These are phyloP conservation scores for Colletotrichum liaoningense DNA, from an alignment of 2,329 filamentous ascomycete genomes.

Conservation along the genomic window DNA sequence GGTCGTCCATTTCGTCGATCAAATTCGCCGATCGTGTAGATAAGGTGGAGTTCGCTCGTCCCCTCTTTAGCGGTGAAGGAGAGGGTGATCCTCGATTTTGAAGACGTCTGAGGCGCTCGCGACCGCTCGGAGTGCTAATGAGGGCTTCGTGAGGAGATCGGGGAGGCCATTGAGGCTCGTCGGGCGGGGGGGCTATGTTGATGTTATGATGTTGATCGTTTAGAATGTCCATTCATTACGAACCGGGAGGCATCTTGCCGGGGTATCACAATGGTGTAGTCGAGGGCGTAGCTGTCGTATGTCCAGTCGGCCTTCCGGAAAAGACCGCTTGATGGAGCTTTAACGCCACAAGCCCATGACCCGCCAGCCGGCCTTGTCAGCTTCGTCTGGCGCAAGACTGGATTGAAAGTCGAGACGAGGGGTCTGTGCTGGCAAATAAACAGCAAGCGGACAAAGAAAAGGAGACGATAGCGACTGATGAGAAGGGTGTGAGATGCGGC, in stretches of 20 bases:
- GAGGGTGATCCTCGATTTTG: slow-evolving; percentile 75
- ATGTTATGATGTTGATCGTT: slow-evolving; percentile 16
- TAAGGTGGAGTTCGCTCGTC: slow-evolving; percentile 45
- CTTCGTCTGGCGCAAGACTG: slow-evolving; percentile 18
- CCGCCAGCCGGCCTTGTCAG: slow-evolving; percentile 23
- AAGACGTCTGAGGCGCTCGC: slow-evolving; percentile 78
- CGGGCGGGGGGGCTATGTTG: slow-evolving; percentile 38
- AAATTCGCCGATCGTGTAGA: slow-evolving; percentile 37
- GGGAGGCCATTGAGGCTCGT: slow-evolving; percentile 72
- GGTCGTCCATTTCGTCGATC: slow-evolving; percentile 45
- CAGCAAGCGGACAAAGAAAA: slow-evolving; percentile 23
- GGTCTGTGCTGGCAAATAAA: slow-evolving; percentile 31
- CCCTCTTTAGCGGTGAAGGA: slow-evolving; percentile 71
- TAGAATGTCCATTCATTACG: slow-evolving; percentile 1
- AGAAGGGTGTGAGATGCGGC: neutral
- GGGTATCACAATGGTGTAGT: slow-evolving; percentile 2
- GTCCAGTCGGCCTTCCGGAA: slow-evolving; percentile 2
- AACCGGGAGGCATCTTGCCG: slow-evolving; percentile 38
- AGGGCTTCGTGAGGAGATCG: slow-evolving; percentile 74
- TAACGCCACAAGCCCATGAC: slow-evolving; percentile 35
- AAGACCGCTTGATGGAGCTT: slow-evolving; percentile 16
- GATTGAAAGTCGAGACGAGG: neutral
- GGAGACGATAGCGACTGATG: neutral
- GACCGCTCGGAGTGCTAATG: slow-evolving; percentile 79
- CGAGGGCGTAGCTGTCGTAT: slow-evolving; percentile 1